Evolutionary conservation across 2,329 filamentous ascomycete species (phyloP), one percentile per base, ranked within the genome.

Genomic region (Hawksworthiomyces lignivorus): DNA sequence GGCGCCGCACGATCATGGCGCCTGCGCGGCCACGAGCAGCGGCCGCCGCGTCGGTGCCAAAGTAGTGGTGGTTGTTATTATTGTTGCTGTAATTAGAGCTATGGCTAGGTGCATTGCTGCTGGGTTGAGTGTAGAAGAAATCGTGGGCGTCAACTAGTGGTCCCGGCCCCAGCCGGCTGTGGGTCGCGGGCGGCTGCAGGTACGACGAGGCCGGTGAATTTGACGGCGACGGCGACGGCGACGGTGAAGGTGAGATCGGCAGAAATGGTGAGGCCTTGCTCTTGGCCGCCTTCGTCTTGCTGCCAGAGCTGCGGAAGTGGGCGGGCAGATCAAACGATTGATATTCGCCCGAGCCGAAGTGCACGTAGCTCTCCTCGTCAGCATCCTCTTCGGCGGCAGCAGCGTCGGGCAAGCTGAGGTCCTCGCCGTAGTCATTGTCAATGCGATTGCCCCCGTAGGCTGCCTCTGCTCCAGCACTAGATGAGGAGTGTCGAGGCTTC

Each of bases 311-410:
- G 26, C 64, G 63, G 30, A 71, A 59, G 6, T 54, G 57, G 38
- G 69, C 62, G 4, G 69, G 62, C 4, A 70, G 54, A 18, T 54
- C 53, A 17, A 65, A 58, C 4, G 41, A 35, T 58, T 61, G 39
- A 57, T 57, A n/a, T 62, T 62, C 14, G 10, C 36, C 44, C 6
- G 36, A 30, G 11, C 59, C 62, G 54, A 71, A 69, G 51, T 65
- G 68, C 42, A 75, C 62, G 51, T 74, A 73, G 35, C 73, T 65
- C 42, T 74, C 69, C 17, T 58, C 60, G 11, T 61, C 59, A 17
- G 60, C 61, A n/a, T 59, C 48, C 7, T 69, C 67, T 31, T 70
- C 47, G 7, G 70, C 67, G n/a, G n/a, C n/a, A n/a, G n/a, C n/a
- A n/a, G n/a, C n/a, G n/a, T n/a, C n/a, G n/a, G n/a, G n/a, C n/a